Conservation (phyloP, 2,329 filamentous ascomycete species). For the Ceratocystis ficicola region DNA sequence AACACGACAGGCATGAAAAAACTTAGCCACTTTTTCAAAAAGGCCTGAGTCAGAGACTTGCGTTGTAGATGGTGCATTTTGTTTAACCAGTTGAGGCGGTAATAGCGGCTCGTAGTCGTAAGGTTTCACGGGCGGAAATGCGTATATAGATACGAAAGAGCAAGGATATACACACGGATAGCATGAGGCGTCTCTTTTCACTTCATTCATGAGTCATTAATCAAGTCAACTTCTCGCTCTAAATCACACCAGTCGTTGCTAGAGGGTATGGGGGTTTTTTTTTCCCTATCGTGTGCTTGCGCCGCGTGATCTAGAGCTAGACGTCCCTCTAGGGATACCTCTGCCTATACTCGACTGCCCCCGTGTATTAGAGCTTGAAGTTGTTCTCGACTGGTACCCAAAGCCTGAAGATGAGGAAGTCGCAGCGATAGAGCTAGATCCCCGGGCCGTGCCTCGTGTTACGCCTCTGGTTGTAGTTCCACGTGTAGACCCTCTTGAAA, state of each 20-base stretch:
- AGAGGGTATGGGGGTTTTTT: background rate
- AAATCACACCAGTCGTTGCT: background rate
- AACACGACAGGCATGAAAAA: slow-evolving; percentile 93
- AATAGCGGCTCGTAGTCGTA: background rate
- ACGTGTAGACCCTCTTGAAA: slow-evolving; percentile 20
- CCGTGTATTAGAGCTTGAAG: slow-evolving; percentile 25
- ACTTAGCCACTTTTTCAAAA: slow-evolving; percentile 86
- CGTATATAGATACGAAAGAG: slow-evolving; percentile 1
- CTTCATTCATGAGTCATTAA: slow-evolving; percentile 5
- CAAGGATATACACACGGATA: background rate
- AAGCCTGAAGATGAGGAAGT: slow-evolving; percentile 25
- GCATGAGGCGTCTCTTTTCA: background rate
- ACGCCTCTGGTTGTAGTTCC: background rate
- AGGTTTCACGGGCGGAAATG: background rate
- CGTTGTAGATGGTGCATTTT: background rate
- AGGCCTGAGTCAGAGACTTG: slow-evolving; percentile 36
- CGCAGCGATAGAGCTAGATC: slow-evolving; percentile 4
- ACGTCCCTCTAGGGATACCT: slow-evolving; percentile 27
- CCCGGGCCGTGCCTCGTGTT: slow-evolving; percentile 10
- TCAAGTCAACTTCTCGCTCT: background rate
- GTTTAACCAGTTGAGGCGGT: background rate
- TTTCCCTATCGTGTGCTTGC: background rate
- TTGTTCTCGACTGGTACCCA: slow-evolving; percentile 26
- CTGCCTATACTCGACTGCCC: slow-evolving; percentile 31
- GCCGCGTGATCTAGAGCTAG: slow-evolving; percentile 23